A percentile compares a stretch with the other conserved stretches of the same genome.
Conservation (phyloP, 345 rosid species). For the Xanthoceras sorbifolium region DNA sequence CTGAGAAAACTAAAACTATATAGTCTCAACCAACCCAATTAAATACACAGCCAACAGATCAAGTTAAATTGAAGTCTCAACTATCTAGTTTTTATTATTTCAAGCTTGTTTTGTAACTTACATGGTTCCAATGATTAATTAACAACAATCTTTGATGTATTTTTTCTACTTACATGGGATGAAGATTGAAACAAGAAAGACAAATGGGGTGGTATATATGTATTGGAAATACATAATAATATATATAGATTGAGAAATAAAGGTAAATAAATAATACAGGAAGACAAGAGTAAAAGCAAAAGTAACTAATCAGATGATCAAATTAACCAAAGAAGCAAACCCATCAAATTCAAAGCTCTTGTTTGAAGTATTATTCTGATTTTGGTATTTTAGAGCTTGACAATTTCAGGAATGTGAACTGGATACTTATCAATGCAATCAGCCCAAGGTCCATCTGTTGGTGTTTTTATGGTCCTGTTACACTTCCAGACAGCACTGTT, state of each 20-base stretch:
- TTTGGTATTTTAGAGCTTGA: conserved; percentile 43
- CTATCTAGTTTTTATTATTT: not conserved
- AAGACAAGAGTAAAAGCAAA: conserved; percentile 17
- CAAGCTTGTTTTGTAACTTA: not conserved
- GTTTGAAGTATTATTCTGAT: not conserved
- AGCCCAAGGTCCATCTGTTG: conserved; percentile 64
- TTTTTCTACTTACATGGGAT: not conserved
- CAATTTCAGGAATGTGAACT: conserved; percentile 74
- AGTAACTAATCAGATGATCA: not conserved
- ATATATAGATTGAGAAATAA: not conserved
- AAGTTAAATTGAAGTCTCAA: not conserved
- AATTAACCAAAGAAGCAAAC: conserved; percentile 18
- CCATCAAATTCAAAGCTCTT: not conserved
- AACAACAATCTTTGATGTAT: not conserved
- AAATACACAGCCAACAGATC: not conserved
- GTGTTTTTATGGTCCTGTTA: conserved; percentile 58
- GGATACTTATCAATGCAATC: conserved; percentile 78
- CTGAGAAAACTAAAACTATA: not conserved
- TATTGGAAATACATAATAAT: not conserved
- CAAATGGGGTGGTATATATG: not conserved
- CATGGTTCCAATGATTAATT: not conserved
- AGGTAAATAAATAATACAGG: not conserved
- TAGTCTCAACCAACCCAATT: not conserved
- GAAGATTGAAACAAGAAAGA: not conserved
- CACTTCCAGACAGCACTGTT: conserved; percentile 94